Evolutionary conservation across 1,284 basidiomycete genomes (phyloP).

Genomic region (Thelephora terrestris): DNA sequence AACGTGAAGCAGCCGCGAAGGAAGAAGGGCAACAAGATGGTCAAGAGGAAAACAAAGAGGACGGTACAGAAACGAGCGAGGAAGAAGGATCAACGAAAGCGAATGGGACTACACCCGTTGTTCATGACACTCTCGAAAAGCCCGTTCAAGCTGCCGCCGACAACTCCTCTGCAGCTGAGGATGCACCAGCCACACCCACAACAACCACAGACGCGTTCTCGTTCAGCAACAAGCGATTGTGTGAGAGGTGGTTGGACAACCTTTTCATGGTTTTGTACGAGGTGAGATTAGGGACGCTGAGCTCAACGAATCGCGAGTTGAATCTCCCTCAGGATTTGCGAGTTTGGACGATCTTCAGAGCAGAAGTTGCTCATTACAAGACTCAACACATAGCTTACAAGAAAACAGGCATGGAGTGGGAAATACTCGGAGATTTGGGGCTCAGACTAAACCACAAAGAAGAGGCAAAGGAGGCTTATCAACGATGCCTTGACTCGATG

Average conservation of each 20-base stretch:
- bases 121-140: constrained; percentile 37
- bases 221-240: constrained; percentile 93
- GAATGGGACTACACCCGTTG: constrained; percentile 15
- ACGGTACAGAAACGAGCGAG: constrained; percentile 19
- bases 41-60: constrained; percentile 17
- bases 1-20: constrained; percentile 24
- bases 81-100: constrained; percentile 20
- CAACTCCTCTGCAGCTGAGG: constrained; percentile 31
- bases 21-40: constrained; percentile 6
- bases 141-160: constrained; percentile 53
- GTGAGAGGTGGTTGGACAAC: constrained; percentile 97
- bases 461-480: constrained; percentile 95
- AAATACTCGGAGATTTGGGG: constrained; percentile 94
- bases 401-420: constrained; percentile 97
- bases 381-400: constrained; percentile 94
- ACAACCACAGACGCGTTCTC: constrained; percentile 61
- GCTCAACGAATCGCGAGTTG: not conserved
- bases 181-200: constrained; percentile 20
- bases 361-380: constrained; percentile 98
- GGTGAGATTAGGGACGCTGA: constrained; percentile 29
- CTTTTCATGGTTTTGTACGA: constrained; percentile 98
- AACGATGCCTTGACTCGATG: constrained; percentile 82
- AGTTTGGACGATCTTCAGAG: constrained; percentile 99
- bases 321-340: constrained; percentile 67
- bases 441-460: constrained; percentile 91